Evolutionary conservation across 164 flowering plant species (phyloP).

Genomic region (Magnolia kwangsiensis): DNA sequence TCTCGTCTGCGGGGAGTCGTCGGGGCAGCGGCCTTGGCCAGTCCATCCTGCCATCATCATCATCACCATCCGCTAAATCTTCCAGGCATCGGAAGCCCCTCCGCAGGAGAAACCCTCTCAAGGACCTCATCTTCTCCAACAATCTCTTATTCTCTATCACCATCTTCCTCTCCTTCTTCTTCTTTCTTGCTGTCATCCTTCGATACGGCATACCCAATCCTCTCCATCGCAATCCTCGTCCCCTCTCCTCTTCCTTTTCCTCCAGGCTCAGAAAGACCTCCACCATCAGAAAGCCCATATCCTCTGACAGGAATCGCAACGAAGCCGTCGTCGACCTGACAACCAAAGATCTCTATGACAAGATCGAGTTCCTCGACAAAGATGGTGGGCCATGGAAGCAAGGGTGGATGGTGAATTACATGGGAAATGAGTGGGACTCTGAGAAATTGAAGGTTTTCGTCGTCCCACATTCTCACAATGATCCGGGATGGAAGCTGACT

Average conservation of each 20-base stretch:
- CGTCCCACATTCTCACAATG: slow-evolving; percentile 99
- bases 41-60: neutral
- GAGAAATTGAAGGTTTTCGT: slow-evolving; percentile 93
- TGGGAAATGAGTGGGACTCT: slow-evolving; percentile 78
- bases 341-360: slow-evolving; percentile 86
- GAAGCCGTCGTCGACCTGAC: slow-evolving; percentile 66
- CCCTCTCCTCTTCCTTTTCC: slow-evolving; percentile 15
- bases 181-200: slow-evolving; percentile 50
- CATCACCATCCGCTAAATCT: neutral
- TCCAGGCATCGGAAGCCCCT: slow-evolving; percentile 7
- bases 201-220: slow-evolving; percentile 57
- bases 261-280: slow-evolving; percentile 21
- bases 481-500: slow-evolving; percentile 98
- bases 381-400: slow-evolving; percentile 98
- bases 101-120: slow-evolving; percentile 26
- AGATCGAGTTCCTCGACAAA: slow-evolving; percentile 70
- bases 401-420: slow-evolving; percentile 79
- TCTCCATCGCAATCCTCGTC: slow-evolving; percentile 31
- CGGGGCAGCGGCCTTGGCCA: slow-evolving; percentile 8
- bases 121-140: slow-evolving; percentile 55
- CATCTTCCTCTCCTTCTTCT: slow-evolving; percentile 56
- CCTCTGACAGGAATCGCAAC: neutral
- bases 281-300: slow-evolving; percentile 16
- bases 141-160: slow-evolving; percentile 57
- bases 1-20: slow-evolving; percentile 15